Percentiles rank a stretch among this genome's conserved stretches.
These are phyloP conservation scores for Macrocybe gigantea DNA, from an alignment of 768 basidiomycete species.

Conservation along the genomic window DNA sequence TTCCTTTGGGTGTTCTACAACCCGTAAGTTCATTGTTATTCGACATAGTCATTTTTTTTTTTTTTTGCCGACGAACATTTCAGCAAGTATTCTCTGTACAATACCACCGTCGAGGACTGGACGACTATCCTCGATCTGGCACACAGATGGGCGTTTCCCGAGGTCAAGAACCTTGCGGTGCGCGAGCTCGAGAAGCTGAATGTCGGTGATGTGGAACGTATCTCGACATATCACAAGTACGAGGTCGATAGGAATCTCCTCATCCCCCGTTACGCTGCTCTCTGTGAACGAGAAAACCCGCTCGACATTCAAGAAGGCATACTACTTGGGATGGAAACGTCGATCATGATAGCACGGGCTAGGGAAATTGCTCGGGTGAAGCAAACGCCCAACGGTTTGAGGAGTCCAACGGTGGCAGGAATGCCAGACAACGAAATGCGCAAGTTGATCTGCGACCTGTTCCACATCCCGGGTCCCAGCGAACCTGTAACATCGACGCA, in stretches of 20 bases:
- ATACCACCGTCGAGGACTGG: constrained; percentile 48
- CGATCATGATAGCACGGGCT: constrained; percentile 40
- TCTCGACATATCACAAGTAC: constrained; percentile 51
- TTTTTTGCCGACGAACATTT: background rate
- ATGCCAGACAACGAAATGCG: constrained; percentile 11
- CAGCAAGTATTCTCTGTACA: constrained; percentile 55
- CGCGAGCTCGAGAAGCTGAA: constrained; percentile 48
- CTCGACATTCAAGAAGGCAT: constrained; percentile 50
- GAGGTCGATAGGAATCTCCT: constrained; percentile 41
- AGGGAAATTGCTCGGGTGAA: constrained; percentile 40
- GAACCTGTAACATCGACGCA: background rate
- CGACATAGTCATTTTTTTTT: background rate
- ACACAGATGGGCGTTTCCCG: constrained; percentile 47
- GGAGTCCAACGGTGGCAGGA: constrained; percentile 10
- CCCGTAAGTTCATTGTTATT: constrained; percentile 26
- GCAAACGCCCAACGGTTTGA: constrained; percentile 11
- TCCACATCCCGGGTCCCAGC: background rate
- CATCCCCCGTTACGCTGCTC: constrained; percentile 46
- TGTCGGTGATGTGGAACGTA: constrained; percentile 43
- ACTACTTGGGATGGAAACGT: constrained; percentile 47
- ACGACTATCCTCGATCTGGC: constrained; percentile 52
- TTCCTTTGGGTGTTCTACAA: constrained; percentile 58
- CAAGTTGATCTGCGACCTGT: constrained; percentile 8
- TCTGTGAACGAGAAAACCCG: constrained; percentile 46
- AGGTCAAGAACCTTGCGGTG: constrained; percentile 52